These are phyloP conservation scores for Pythium dissimile DNA, from an alignment of 352 stramenopile genomes.

Conservation along the genomic window DNA sequence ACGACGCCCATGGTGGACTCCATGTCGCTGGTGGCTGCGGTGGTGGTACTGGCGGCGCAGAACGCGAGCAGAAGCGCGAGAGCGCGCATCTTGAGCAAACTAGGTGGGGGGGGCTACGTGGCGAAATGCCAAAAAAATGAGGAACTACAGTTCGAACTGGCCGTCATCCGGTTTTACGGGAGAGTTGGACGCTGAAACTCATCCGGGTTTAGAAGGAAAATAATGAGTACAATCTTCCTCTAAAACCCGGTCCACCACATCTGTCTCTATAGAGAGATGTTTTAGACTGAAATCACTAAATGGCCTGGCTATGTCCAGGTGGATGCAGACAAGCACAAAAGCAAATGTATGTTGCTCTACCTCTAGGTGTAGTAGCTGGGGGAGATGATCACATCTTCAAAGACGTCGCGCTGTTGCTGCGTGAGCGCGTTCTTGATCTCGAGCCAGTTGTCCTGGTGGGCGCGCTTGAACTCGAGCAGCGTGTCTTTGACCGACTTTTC, in stretches of 20 bases:
- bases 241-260: too few species aligned
- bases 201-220: slow-evolving; percentile 3
- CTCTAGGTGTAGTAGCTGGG: slow-evolving; percentile 66
- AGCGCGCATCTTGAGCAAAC: not conserved
- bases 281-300: not conserved
- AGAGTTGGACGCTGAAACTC: not conserved
- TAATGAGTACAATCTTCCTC: not conserved
- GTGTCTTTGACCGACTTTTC: slow-evolving; percentile 76
- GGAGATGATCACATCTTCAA: slow-evolving; percentile 75
- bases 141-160: not conserved
- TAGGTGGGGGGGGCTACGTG: not conserved
- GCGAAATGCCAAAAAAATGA: not conserved
- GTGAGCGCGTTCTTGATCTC: slow-evolving; percentile 69
- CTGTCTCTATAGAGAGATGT: not conserved
- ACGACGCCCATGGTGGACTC: slow-evolving; percentile 18
- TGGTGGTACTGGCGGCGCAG: not conserved
- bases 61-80: not conserved
- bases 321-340: not conserved
- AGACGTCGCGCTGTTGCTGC: slow-evolving; percentile 56
- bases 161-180: not conserved
- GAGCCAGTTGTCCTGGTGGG: slow-evolving; percentile 81
- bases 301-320: not conserved
- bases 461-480: slow-evolving; percentile 80
- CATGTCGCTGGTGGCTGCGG: slow-evolving; percentile 28
- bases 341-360: not conserved